These are phyloP conservation scores for Penicillium antarcticum DNA, from an alignment of 495 filamentous ascomycete genomes.

Conservation along the genomic window DNA sequence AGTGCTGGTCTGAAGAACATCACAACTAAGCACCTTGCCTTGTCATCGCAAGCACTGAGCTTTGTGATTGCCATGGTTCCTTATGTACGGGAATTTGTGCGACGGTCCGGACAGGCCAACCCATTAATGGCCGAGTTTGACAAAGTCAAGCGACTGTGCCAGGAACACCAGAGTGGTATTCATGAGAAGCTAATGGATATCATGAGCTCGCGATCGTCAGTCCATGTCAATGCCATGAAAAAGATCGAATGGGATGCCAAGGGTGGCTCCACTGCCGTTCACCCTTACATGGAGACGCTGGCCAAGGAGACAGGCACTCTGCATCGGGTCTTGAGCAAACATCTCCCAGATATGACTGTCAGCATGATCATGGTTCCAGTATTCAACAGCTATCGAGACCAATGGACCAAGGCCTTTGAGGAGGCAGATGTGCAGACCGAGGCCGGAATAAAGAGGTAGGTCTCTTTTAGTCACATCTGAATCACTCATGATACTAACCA, in stretches of 20 bases:
- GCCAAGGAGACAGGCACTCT: constrained; percentile 85
- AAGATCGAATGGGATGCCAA: constrained; percentile 70
- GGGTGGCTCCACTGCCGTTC: constrained; percentile 38
- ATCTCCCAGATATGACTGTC: constrained; percentile 76
- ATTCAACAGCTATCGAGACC: constrained; percentile 80
- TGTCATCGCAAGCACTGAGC: constrained; percentile 84
- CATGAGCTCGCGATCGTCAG: constrained; percentile 74
- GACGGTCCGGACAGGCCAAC: constrained; percentile 66
- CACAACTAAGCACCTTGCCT: constrained; percentile 89
- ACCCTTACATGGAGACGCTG: constrained; percentile 86
- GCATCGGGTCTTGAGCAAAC: constrained; percentile 81
- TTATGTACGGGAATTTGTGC: constrained; percentile 85
- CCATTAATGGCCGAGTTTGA: constrained; percentile 85
- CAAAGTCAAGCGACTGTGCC: constrained; percentile 80
- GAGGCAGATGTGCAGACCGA: constrained; percentile 65
- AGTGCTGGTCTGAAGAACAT: constrained; percentile 96
- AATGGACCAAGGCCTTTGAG: constrained; percentile 72
- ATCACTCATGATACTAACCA: constrained; percentile 11
- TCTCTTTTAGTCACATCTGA: background rate
- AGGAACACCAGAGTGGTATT: constrained; percentile 91
- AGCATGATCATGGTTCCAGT: constrained; percentile 87
- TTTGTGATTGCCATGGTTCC: constrained; percentile 87
- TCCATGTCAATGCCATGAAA: constrained; percentile 72
- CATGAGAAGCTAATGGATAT: constrained; percentile 96
- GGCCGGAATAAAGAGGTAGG: constrained; percentile 69